Base-by-base conservation (phyloP, 1,284 basidiomycete species). In the Paramarasmius palmivorus region DNA sequence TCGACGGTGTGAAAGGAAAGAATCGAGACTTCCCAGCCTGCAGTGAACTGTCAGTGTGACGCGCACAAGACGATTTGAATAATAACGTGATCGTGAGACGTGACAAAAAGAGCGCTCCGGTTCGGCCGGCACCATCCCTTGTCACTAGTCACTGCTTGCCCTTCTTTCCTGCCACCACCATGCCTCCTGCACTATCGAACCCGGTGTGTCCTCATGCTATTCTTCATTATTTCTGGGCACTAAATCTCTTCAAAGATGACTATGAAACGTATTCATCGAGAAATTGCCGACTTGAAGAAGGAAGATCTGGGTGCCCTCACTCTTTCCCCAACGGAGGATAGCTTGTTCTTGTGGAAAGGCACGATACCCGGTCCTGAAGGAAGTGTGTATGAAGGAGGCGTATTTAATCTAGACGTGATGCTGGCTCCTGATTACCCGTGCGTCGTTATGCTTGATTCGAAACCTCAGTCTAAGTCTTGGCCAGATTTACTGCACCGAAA, bases 371-470 rank as follows among this genome's bases (percentile, higher is more conserved):
- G 92, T 0, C 92, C 92, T 0, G 79, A 87, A 59, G 93, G 92
- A 19, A 92, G 89, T 53, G 83, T 90, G 0, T 97, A 97, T 66
- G 92, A 95, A 68, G 91, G 91, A 1, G 95, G 94, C 1, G 71
- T 88, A 19, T 96, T 95, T 65, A 74, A 88, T 23, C 76, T 94
- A 2, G 84, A 89, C 46, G 84, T 95, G 22, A 70, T 72, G 15
- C 75, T 96, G 10, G 82, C 86, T 3, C 63, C 74, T 1, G 92
- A 95, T 71, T 95, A 95, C 68, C 93, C 93, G 92, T 94, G 66
- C 63, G 88, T 79, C 37, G 22, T 34, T 35, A 37, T 26, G n/a
- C 25, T 20, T 38, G 41, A 25, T 49, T 49, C 37, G 22, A 12
- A 42, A 25, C 14, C 41, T 50, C 26, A 60, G 32, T 60, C 32